Conservation (phyloP, 2,329 filamentous ascomycete genomes). For the Colletotrichum trifolii region DNA sequence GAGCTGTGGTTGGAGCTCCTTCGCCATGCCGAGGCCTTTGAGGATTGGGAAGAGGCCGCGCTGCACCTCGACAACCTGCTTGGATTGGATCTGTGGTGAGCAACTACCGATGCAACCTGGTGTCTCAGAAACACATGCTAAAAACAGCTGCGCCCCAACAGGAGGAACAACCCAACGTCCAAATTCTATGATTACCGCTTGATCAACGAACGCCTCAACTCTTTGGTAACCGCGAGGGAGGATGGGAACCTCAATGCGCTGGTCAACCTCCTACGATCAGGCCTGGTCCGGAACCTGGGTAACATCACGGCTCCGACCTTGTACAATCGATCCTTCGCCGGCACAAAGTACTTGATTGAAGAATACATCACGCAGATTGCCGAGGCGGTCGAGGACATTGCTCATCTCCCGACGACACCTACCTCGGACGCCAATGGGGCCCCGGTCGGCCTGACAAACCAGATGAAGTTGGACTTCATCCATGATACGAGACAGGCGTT, state of each 20-base stretch:
- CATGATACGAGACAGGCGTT: slow-evolving; percentile 91
- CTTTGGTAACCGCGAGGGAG: slow-evolving; percentile 75
- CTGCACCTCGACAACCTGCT: slow-evolving; percentile 83
- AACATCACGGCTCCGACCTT: slow-evolving; percentile 86
- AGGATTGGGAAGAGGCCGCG: slow-evolving; percentile 89
- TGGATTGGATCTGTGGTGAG: slow-evolving; percentile 83
- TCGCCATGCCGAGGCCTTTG: slow-evolving; percentile 75
- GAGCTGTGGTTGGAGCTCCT: slow-evolving; percentile 75
- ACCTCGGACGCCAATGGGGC: slow-evolving; percentile 49
- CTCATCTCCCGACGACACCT: slow-evolving; percentile 69
- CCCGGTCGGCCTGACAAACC: slow-evolving; percentile 66
- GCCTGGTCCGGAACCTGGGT: slow-evolving; percentile 85
- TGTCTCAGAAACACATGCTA: slow-evolving; percentile 35
- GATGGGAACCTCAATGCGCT: slow-evolving; percentile 78
- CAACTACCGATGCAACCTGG: background rate
- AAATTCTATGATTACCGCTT: slow-evolving; percentile 88
- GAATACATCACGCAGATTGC: slow-evolving; percentile 89
- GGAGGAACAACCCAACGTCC: slow-evolving; percentile 84
- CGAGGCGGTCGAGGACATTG: slow-evolving; percentile 83
- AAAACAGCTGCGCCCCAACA: slow-evolving; percentile 46
- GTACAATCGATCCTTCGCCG: slow-evolving; percentile 86
- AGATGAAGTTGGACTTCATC: slow-evolving; percentile 86
- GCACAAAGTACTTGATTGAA: slow-evolving; percentile 90
- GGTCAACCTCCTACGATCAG: slow-evolving; percentile 83
- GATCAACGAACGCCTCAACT: slow-evolving; percentile 80